These are phyloP conservation scores for Phialocephala sp. DNA, from an alignment of 2,329 filamentous ascomycete species.

Conservation along the genomic window DNA sequence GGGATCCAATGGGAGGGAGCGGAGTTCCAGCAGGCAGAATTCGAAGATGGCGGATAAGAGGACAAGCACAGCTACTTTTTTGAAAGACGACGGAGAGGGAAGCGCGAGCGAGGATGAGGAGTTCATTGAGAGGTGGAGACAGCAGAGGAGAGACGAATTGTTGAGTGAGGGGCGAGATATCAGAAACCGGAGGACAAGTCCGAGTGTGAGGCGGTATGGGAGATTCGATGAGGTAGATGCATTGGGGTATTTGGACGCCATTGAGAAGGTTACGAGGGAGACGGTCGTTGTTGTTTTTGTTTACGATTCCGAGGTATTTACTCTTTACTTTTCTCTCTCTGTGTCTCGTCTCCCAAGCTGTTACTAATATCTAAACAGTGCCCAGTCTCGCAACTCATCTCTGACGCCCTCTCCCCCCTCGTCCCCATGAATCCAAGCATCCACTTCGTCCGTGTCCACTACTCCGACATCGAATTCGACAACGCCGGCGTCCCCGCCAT, in stretches of 20 bases:
- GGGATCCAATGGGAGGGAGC: background rate
- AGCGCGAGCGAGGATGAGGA: conserved; percentile 68
- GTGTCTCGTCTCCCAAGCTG: conserved; percentile 15
- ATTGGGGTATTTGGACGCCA: conserved; percentile 90
- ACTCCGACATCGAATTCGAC: conserved; percentile 93
- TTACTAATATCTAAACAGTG: conserved; percentile 61
- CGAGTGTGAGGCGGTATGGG: conserved; percentile 79
- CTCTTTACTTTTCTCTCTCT: conserved; percentile 9
- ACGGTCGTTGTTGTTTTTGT: conserved; percentile 93
- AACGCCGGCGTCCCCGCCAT: conserved; percentile 85
- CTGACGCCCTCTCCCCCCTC: conserved; percentile 76
- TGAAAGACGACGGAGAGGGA: conserved; percentile 38
- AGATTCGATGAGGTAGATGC: conserved; percentile 85
- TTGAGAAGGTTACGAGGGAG: conserved; percentile 84
- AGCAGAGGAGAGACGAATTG: conserved; percentile 78
- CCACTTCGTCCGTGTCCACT: conserved; percentile 90
- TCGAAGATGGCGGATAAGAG: conserved; percentile 29
- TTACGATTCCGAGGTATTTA: conserved; percentile 80
- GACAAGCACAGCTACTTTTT: conserved; percentile 30
- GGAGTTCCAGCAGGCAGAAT: background rate
- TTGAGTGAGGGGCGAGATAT: conserved; percentile 64
- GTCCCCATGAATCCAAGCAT: conserved; percentile 73
- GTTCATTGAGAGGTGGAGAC: conserved; percentile 86
- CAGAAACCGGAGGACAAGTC: conserved; percentile 72
- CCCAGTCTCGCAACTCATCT: conserved; percentile 77